phyloP scores from a whole-genome alignment of 352 stramenopile genomes.

The Globisporangium spinosum region DNA sequence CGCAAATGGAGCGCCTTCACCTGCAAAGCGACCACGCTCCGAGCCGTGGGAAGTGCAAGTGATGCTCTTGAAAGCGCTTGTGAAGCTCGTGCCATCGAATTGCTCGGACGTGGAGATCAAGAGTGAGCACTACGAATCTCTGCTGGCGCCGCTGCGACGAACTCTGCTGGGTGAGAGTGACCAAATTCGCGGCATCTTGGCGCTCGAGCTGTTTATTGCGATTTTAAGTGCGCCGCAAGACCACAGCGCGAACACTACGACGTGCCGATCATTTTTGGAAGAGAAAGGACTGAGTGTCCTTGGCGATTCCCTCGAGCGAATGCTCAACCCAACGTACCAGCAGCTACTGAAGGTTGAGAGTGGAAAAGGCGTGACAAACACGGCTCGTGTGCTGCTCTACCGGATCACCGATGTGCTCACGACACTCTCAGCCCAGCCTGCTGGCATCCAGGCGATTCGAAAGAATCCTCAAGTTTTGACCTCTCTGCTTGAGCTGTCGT shows the following conservation, averaged over 20 bases:
- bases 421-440: slow-evolving; percentile 34
- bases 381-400: slow-evolving; percentile 61
- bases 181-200: slow-evolving; percentile 71
- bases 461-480: slow-evolving; percentile 58
- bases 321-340: slow-evolving; percentile 66
- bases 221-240: slow-evolving; percentile 48
- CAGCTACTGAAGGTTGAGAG: slow-evolving; percentile 46
- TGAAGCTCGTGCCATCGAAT: slow-evolving; percentile 51
- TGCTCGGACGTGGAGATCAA: slow-evolving; percentile 55
- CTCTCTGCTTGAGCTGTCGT: slow-evolving; percentile 55
- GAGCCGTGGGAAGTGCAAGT: slow-evolving; percentile 80
- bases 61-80: slow-evolving; percentile 70
- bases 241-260: slow-evolving; percentile 43
- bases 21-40: slow-evolving; percentile 11
- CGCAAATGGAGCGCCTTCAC: slow-evolving; percentile 18
- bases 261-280: slow-evolving; percentile 56
- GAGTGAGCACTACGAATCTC: slow-evolving; percentile 48
- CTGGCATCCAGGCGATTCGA: slow-evolving; percentile 46
- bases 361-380: slow-evolving; percentile 28
- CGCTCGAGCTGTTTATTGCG: slow-evolving; percentile 63
- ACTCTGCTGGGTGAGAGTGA: slow-evolving; percentile 69
- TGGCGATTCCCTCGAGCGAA: slow-evolving; percentile 59
- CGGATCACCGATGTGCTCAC: slow-evolving; percentile 65
- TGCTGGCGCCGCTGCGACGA: slow-evolving; percentile 58
- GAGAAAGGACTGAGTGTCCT: slow-evolving; percentile 48